Base-by-base conservation (phyloP, 2,329 filamentous ascomycete genomes). In the Bertia moriformis region DNA sequence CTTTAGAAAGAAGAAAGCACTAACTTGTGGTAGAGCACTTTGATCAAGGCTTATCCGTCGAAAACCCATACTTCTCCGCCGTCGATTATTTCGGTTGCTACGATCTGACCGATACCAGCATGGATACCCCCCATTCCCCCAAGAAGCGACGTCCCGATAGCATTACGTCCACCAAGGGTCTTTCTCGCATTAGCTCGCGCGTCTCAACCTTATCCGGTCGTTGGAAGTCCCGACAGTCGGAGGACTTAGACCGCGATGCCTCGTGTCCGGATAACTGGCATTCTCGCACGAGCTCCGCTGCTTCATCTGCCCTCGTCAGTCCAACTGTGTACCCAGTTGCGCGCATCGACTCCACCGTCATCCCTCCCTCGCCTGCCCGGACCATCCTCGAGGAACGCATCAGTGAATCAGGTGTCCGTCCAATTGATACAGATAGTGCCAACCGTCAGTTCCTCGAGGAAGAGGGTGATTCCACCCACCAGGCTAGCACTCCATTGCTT, bases 331-430 rank as follows among this genome's bases (percentile, higher is more conserved):
- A 15, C 15, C 32, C 12, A 35, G 15, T 35, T 35, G 15, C 10
- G 10, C 22, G 22, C 22, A 27, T 27, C n/a, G 22, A 27, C n/a
- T 35, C 32, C 15, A 29, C n/a, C 24, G 24, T n/a, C 10, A 18
- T 35, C 17, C 32, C 32, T 10, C 32, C 32, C 17, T 35, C 32
- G 32, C 32, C 32, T 35, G 32, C 32, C 10, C 12, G 32, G 10
- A 35, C 32, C 7, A 35, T 35, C 32, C 17, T 35, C 17, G 32
- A 35, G 15, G 32, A 35, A 17, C 32, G 32, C 32, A 35, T 35
- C 7, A 17, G 32, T 12, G 32, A 35, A 18, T 12, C 10, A 7
- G 15, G 32, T 14, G 15, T 18, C 7, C 32, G 15, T 7, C 32
- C 32, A 13, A 35, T 35, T 18, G 32, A 35, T 15, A 35, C 17